Base-by-base conservation (phyloP, 1,139 yeast genomes). In the Kurtzmaniella quercitrusa region DNA sequence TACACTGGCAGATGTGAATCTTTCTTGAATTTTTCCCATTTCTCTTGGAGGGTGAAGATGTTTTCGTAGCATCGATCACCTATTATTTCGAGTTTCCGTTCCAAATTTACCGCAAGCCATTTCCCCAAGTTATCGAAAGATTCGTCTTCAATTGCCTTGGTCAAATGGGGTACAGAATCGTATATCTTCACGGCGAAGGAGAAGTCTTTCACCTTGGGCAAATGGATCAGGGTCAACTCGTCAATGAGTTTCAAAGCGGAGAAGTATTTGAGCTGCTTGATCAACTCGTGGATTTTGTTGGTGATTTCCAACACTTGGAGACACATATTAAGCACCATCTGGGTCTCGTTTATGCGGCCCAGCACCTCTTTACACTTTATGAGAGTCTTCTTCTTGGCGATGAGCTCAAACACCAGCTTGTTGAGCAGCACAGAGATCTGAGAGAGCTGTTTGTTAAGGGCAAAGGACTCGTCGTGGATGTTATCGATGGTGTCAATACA, bases 231-330 rank as follows among this genome's bases (percentile, higher is more conserved):
- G 1, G 73, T 65, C 52, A 93, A 68, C 55, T 85, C 94, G 48
- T 89, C 93, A 45, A 90, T 68, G 51, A 87, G 79, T 58, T 89
- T 89, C 53, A 93, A 76, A 0, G 98, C 97, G 48, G 86, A 86
- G 62, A 89, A 93, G 55, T 88, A 87, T 51, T 85, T 84, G 54
- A 82, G 80, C 50, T 77, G 80, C 48, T 81, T 79, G 50, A 90
- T 85, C 58, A 90, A 69, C 41, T 87, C 94, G 58, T 89, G 90
- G 44, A 90, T 88, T 56, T 83, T 85, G 61, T 90, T 91, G 21
- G 96, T 86, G 54, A 85, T 76, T 57, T 91, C 96, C 48, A 93
- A 71, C 10, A 91, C 93, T 51, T 85, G 91, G 29, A 91, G 71
- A 55, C 96, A 86, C 46, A 84, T 71, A 47, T 75, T 82, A 42